Conservation (phyloP, 345 rosid species). For the Salix caprea region DNA sequence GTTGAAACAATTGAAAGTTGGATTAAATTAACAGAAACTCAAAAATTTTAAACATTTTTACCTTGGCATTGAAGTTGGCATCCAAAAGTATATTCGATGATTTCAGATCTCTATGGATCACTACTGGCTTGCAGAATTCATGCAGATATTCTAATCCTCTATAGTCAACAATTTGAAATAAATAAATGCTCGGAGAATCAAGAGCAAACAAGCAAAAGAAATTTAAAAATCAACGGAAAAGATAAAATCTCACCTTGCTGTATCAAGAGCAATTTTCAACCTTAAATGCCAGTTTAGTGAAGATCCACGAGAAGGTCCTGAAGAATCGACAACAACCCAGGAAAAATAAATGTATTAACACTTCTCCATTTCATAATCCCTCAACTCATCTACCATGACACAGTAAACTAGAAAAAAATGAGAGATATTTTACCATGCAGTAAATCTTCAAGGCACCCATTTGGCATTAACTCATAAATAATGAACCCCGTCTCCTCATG, state of each 20-base stretch:
- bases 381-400: background rate
- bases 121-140: constrained; percentile 79
- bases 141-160: constrained; percentile 97
- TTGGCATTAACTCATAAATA: constrained; percentile 85
- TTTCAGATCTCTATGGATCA: constrained; percentile 98
- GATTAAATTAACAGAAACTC: background rate
- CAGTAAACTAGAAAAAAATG: background rate
- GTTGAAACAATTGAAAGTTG: background rate
- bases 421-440: constrained; percentile 63
- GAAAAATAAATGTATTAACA: background rate
- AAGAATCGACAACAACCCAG: background rate
- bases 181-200: background rate
- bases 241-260: constrained; percentile 64
- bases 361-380: background rate
- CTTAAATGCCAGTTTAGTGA: constrained; percentile 77
- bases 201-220: background rate
- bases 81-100: constrained; percentile 91
- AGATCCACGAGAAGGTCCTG: constrained; percentile 76
- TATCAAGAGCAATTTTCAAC: constrained; percentile 91
- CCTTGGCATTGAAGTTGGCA: constrained; percentile 90
- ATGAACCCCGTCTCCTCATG: constrained; percentile 55
- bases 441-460: constrained; percentile 83
- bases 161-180: constrained; percentile 28
- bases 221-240: constrained; percentile 1
- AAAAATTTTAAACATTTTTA: constrained; percentile 20